Evolutionary conservation across 768 basidiomycete genomes (phyloP), one percentile per base, ranked within the genome.

Genomic region (Phallus indusiatus): DNA sequence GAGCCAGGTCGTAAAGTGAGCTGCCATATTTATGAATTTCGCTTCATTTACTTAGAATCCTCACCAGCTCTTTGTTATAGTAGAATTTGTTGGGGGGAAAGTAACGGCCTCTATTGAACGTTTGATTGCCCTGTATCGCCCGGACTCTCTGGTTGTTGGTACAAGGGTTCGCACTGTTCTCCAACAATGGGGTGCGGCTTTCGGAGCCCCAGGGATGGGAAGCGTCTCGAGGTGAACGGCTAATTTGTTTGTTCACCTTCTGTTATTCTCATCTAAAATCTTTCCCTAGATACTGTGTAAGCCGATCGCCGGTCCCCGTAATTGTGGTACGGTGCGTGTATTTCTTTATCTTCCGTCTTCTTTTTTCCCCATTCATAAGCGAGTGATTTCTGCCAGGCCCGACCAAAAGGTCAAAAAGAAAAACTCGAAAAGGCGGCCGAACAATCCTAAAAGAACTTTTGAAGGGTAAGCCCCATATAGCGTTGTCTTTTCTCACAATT

Each of bases 71-170:
- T 93, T 89, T 0, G 79, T 99, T 54, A 86, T 96, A 54, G 84
- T 98, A 47, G 95, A 98, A 74, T 94, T 88, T 68, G 89, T 97
- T 53, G 90, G 94, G 0, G 96, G 95, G 34, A 86, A 85, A 58
- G 82, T 95, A 5, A 90, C 92, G 0, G 83, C 88, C 54, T 90
- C 90, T 10, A 85, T 98, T 56, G 91, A 97, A 67, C 86, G 94
- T 54, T 81, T 94, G 61, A 94, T 95, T 63, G 89, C 91, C 0
- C 80, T 96, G 7, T 94, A 95, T 67, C 86, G 89, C 36, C 92
- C 92, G 5, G 93, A 95, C 69, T 87, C 90, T 0, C 79, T 99
- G 55, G 86, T 99, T 14, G 95, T 98, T 28, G 95, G 96, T 18
- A 93, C 90, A 9, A 80, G 89, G 16, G 95, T 92, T 0, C 74